Evolutionary conservation across 1,284 basidiomycete genomes (phyloP).

Genomic region (Tilletia caries): DNA sequence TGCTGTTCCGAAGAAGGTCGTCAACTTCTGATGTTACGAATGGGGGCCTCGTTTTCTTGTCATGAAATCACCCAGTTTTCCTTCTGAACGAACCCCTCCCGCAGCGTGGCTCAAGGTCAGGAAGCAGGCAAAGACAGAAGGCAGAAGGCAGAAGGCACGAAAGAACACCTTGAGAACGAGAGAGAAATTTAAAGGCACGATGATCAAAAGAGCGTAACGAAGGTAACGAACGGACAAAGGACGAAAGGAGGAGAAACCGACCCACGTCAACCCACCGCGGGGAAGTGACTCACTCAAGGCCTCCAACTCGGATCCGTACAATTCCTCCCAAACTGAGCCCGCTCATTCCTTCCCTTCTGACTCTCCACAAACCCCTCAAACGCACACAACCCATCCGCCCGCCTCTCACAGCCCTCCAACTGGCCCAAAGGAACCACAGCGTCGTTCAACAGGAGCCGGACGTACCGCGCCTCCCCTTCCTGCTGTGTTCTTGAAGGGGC

Average conservation of each 20-base stretch:
- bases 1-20: neutral
- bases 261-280: neutral
- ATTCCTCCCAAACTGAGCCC: neutral
- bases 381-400: slow-evolving; percentile 75
- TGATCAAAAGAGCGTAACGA: no score
- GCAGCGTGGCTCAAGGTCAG: no score
- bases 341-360: neutral
- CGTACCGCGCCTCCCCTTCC: slow-evolving; percentile 59
- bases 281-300: no score
- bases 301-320: slow-evolving; percentile 2
- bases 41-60: no score
- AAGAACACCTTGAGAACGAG: no score
- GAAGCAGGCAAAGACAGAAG: no score
- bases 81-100: no score
- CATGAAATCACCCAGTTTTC: no score
- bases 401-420: slow-evolving; percentile 63
- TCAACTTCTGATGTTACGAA: neutral
- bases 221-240: neutral
- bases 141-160: no score
- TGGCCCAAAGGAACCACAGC: slow-evolving; percentile 77
- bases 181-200: no score
- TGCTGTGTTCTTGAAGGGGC: neutral
- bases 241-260: neutral
- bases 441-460: slow-evolving; percentile 80
- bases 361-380: slow-evolving; percentile 66